These are phyloP conservation scores for Metrosideros polymorpha DNA, from an alignment of 441 rosid species.

Conservation along the genomic window DNA sequence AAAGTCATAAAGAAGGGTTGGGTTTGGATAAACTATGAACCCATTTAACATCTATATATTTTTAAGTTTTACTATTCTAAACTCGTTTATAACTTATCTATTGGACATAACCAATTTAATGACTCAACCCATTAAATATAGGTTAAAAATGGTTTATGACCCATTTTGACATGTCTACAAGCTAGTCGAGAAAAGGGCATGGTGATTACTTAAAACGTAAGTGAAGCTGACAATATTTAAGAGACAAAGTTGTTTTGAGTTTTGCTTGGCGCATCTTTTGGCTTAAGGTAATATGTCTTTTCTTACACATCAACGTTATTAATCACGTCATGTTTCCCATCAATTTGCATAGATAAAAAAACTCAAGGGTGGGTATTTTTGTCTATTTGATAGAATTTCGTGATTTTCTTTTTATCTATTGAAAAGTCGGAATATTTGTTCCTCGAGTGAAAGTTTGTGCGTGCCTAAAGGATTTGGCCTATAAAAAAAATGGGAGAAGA, in stretches of 20 bases:
- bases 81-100: neutral
- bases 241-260: neutral
- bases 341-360: neutral
- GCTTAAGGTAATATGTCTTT: neutral
- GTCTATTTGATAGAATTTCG: neutral
- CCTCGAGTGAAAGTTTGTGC: neutral
- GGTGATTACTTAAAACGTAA: neutral
- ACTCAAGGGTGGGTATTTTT: neutral
- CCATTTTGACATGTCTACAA: neutral
- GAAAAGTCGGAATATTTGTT: neutral
- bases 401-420: neutral
- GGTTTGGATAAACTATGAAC: neutral
- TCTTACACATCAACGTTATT: neutral
- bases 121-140: neutral
- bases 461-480: neutral
- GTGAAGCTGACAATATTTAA: neutral
- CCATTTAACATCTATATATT: neutral
- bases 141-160: neutral
- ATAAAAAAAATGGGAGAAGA: neutral
- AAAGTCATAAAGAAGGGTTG: fast-evolving
- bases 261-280: neutral
- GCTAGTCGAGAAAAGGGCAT: neutral
- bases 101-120: neutral
- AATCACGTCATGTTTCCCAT: neutral
- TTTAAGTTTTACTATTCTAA: neutral